Evolutionary conservation across 176 grass and related monocot genomes (phyloP).

Genomic region (Urochloa ruziziensis): DNA sequence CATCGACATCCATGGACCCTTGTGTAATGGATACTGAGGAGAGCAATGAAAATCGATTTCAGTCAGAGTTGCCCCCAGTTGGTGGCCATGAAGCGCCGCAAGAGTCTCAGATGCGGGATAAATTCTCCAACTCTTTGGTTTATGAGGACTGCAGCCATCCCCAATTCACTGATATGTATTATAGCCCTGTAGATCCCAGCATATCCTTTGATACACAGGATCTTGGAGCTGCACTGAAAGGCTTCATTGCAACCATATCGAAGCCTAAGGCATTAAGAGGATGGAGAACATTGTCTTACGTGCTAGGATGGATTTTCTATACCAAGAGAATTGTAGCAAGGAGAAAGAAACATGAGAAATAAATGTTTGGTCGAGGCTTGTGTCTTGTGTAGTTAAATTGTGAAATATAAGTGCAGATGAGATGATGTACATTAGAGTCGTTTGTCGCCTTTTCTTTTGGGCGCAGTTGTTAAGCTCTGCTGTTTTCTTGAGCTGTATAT

Average conservation of each 20-base stretch:
- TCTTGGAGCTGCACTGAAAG: constrained; percentile 57
- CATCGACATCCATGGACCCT: constrained; percentile 27
- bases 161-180: constrained; percentile 34
- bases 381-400: constrained; percentile 6
- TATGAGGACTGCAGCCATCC: constrained; percentile 51
- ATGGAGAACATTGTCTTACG: constrained; percentile 77
- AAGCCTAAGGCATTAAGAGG: constrained; percentile 61
- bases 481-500: constrained; percentile 10
- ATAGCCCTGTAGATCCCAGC: constrained; percentile 43
- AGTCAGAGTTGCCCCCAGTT: constrained; percentile 26
- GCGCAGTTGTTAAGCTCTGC: not conserved
- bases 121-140: constrained; percentile 55
- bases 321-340: constrained; percentile 72
- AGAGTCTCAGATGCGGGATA: constrained; percentile 34
- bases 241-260: constrained; percentile 56
- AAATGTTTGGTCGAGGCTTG: not conserved
- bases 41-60: constrained; percentile 29
- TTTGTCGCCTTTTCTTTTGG: not conserved
- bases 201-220: constrained; percentile 61
- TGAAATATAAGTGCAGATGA: constrained; percentile 1
- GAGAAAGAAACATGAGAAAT: constrained; percentile 52
- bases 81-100: not conserved
- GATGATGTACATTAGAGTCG: constrained; percentile 26
- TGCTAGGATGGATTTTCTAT: constrained; percentile 75
- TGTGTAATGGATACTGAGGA: constrained; percentile 22